Conservation (phyloP, 1,139 yeast species). For the Debaryomycetaceae sp. region DNA sequence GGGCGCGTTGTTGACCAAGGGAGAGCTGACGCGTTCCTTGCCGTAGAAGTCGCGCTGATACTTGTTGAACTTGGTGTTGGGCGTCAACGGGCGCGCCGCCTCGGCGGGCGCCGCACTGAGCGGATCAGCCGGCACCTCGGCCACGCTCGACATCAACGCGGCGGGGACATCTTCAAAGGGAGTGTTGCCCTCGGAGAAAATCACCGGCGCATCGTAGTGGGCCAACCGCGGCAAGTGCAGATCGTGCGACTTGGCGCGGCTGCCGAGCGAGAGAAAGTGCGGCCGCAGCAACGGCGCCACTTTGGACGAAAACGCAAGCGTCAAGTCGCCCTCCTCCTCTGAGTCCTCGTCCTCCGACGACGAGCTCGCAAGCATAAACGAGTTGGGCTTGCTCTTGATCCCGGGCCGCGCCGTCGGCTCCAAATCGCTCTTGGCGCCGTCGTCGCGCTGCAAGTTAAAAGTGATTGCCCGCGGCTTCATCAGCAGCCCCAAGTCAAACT, state of each 20-base stretch:
- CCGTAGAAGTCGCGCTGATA: slow-evolving; percentile 4
- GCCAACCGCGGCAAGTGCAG: slow-evolving; percentile 32
- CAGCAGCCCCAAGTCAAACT: slow-evolving; percentile 35
- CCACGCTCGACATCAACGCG: slow-evolving; percentile 25
- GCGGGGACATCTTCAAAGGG: slow-evolving; percentile 44
- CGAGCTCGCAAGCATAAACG: too few species aligned
- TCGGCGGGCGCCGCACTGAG: slow-evolving; percentile 6
- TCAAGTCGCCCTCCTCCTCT: slow-evolving; percentile 47
- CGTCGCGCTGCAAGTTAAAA: too few species aligned
- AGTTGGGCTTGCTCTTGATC: too few species aligned
- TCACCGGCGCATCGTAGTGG: slow-evolving; percentile 19
- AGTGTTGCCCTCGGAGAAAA: slow-evolving; percentile 27
- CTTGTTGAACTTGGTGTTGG: slow-evolving; percentile 5
- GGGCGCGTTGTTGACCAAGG: slow-evolving; percentile 22
- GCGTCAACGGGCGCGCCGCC: slow-evolving; percentile 6
- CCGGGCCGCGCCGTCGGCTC: slow-evolving; percentile 12
- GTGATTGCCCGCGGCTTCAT: slow-evolving; percentile 25
- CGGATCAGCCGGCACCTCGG: slow-evolving; percentile 5
- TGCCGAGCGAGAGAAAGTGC: slow-evolving; percentile 28
- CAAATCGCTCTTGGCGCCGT: slow-evolving; percentile 11
- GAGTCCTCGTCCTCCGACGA: slow-evolving; percentile 28
- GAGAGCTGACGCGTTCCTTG: slow-evolving; percentile 17
- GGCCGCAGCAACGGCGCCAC: slow-evolving; percentile 34
- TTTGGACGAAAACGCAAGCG: slow-evolving; percentile 48
- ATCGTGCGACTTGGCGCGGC: slow-evolving; percentile 43